Evolutionary conservation across 2,329 filamentous ascomycete species (phyloP).

Genomic region (Venturia asperata): DNA sequence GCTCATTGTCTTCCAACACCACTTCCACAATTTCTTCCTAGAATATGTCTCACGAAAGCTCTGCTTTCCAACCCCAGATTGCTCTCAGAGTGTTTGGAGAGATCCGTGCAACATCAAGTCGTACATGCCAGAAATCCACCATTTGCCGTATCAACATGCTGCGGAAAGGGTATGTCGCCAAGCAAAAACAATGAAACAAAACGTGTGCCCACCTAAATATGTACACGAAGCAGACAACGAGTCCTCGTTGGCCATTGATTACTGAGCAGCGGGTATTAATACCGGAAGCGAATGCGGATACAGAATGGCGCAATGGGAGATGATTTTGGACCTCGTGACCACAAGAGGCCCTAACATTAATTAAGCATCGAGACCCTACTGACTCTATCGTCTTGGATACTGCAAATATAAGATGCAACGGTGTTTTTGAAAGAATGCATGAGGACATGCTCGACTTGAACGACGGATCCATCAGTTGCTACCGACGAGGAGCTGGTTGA

Average conservation of each 20-base stretch:
- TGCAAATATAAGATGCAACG: background rate
- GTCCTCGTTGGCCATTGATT: background rate
- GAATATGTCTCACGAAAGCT: background rate
- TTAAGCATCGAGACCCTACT: background rate
- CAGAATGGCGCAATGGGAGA: background rate
- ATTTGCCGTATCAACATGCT: background rate
- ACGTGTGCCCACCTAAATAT: background rate
- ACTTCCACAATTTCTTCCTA: background rate
- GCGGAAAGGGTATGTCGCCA: conserved; percentile 3
- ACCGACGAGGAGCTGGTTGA: conserved; percentile 3
- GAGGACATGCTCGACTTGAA: background rate
- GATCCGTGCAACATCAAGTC: background rate
- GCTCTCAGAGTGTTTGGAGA: background rate
- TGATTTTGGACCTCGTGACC: background rate
- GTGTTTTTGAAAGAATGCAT: conserved; percentile 3
- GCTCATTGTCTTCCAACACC: background rate
- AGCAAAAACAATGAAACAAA: background rate
- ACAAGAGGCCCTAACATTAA: background rate
- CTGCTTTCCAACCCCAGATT: background rate
- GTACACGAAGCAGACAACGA: background rate
- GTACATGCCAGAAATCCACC: background rate
- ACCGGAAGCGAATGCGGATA: background rate
- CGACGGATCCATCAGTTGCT: background rate
- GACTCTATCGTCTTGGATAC: conserved; percentile 2
- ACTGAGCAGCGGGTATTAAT: background rate